Evolutionary conservation across 2,329 filamentous ascomycete genomes (phyloP), one percentile per base, ranked within the genome.

Genomic region (Xylariales sp.): DNA sequence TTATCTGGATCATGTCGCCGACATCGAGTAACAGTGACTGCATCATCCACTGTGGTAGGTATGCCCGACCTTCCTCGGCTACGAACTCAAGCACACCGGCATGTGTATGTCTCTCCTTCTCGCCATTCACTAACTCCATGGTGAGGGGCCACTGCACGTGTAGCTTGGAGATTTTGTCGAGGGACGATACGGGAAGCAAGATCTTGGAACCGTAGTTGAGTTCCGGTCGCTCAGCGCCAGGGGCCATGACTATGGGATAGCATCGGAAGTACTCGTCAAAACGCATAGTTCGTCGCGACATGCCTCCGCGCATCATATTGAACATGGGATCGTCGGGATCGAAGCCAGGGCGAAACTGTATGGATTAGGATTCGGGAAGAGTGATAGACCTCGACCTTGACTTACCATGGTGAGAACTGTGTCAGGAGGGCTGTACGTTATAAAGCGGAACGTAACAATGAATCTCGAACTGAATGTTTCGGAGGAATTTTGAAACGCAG

Each of bases 211-310:
- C 93, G 60, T 93, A 90, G 71, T 97, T 97, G 47, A 95, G 82
- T 52, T 90, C 84, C 39, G 87, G 85, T 51, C 93, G 80, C 56
- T 96, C 90, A 27, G 88, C 80, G 3, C 91, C 90, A 10, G 90
- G 88, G 48, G 95, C 81, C 90, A 98, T 97, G 55, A 84, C 82
- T 56, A 96, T 78, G 31, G 93, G 93, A 59, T 97, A 98, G 72
- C 90, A 96, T 57, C 93, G 84, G 68, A 96, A 97, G 71, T 95
- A 97, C 66, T 98, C 93, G 65, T 98, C 91, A 70, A 98, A 98
- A 46, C 90, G 87, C 55, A 88, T 86, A 40, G 71, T 53, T 40
- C 72, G 65, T 45, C 74, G 70, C 49, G 57, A 56, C 54, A 58
- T 56, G 43, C 66, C 64, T 19, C 60, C 57, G 19, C 65, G 63